Percentiles rank a stretch among this genome's conserved stretches.
These are phyloP conservation scores for Penicillium mononematosum DNA, from an alignment of 495 filamentous ascomycete species.

Conservation along the genomic window DNA sequence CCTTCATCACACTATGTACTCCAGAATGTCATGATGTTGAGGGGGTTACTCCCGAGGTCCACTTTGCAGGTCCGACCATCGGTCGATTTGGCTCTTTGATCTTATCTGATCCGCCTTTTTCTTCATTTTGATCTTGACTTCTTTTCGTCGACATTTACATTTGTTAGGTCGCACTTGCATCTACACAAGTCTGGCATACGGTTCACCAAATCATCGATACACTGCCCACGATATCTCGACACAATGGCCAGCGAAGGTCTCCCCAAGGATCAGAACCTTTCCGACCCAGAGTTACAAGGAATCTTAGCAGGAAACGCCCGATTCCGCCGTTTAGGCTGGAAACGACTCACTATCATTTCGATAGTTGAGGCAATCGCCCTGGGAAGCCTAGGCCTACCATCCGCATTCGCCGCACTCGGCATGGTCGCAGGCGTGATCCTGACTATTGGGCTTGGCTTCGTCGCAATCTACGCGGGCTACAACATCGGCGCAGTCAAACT, in stretches of 20 bases:
- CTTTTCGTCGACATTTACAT: neutral
- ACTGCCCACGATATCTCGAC: neutral
- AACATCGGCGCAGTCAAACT: conserved; percentile 67
- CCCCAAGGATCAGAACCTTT: conserved; percentile 6
- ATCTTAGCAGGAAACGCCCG: conserved; percentile 11
- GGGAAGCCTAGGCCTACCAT: conserved; percentile 56
- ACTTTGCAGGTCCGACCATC: neutral
- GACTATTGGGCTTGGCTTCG: conserved; percentile 55
- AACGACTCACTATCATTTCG: conserved; percentile 38
- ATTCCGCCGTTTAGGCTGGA: conserved; percentile 34
- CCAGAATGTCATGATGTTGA: neutral
- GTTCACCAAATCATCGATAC: neutral
- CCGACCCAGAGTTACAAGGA: conserved; percentile 4
- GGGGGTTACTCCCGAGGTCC: conserved; percentile 1
- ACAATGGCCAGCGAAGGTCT: conserved; percentile 7
- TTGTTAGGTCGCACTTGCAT: neutral
- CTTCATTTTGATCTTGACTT: neutral
- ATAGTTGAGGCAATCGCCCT: conserved; percentile 64
- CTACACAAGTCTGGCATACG: no score
- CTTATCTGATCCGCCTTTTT: conserved; percentile 14
- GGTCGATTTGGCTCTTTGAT: conserved; percentile 1
- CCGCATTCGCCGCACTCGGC: conserved; percentile 56
- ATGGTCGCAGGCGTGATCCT: conserved; percentile 54
- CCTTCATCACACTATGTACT: neutral
- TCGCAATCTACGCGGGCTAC: conserved; percentile 70